A percentile compares a stretch with the other conserved stretches of the same genome.
phyloP scores from a whole-genome alignment of 176 grass and related monocot genomes.

The Alloteropsis semialata region DNA sequence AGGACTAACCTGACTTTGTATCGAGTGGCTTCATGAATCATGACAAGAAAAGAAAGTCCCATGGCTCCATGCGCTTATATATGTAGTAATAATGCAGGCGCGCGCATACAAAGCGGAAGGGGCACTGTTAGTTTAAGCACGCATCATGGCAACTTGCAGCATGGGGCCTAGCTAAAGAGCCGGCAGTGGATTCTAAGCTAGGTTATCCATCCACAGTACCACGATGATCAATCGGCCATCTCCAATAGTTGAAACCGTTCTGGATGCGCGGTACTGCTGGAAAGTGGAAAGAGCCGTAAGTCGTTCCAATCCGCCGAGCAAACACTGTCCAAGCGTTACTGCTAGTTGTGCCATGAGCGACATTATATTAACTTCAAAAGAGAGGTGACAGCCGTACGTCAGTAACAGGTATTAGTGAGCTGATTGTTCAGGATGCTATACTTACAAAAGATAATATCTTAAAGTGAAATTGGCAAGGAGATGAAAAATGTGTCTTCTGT shows the following conservation, averaged over 20 bases:
- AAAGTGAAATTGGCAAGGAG: too few relatives aligned
- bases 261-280: not conserved
- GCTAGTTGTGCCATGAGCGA: slow-evolving; percentile 15
- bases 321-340: slow-evolving; percentile 24
- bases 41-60: not conserved
- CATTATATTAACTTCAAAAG: too few relatives aligned
- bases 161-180: not conserved
- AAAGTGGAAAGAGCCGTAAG: too few relatives aligned
- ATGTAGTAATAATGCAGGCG: not conserved
- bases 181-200: not conserved
- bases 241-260: slow-evolving; percentile 2
- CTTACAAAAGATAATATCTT: too few relatives aligned
- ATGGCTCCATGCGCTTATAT: not conserved
- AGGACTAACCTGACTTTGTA: not conserved
- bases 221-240: not conserved
- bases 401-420: not conserved
- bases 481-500: too few relatives aligned
- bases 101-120: not conserved
- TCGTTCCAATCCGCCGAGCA: slow-evolving; percentile 21
- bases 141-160: not conserved
- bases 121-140: not conserved
- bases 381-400: not conserved
- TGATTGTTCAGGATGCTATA: too few relatives aligned
- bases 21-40: not conserved
- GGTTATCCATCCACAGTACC: slow-evolving; percentile 14